Percentiles rank a stretch among this genome's conserved stretches.
Conservation (phyloP, 2,329 filamentous ascomycete species). For the Ophiostoma ulmi region DNA sequence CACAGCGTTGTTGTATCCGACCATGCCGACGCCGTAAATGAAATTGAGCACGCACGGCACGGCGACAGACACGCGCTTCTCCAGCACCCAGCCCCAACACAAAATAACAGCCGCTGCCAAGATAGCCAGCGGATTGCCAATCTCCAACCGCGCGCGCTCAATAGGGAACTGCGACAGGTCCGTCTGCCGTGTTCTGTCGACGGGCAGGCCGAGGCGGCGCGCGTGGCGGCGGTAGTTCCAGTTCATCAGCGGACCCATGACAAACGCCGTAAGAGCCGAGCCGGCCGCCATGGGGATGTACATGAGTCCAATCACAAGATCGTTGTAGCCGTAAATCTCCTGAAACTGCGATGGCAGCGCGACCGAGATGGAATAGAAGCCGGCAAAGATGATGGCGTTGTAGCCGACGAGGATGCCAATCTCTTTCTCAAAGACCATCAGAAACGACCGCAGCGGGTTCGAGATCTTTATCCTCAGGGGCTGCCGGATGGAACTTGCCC, state of each 20-base stretch:
- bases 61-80: conserved; percentile 41
- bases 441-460: conserved; percentile 80
- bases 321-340: conserved; percentile 51
- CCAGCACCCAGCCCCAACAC: conserved; percentile 49
- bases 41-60: conserved; percentile 45
- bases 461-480: conserved; percentile 26
- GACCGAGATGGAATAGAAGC: conserved; percentile 46
- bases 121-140: conserved; percentile 48
- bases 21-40: conserved; percentile 45
- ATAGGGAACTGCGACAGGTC: conserved; percentile 47
- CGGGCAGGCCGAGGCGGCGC: conserved; percentile 44
- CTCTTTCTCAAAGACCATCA: conserved; percentile 77
- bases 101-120: conserved; percentile 45
- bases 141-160: conserved; percentile 46
- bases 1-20: conserved; percentile 50
- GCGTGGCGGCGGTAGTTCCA: conserved; percentile 63
- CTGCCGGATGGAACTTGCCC: conserved; percentile 15
- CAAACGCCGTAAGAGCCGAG: conserved; percentile 43
- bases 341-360: conserved; percentile 42
- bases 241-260: conserved; percentile 55
- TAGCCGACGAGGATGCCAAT: conserved; percentile 50
- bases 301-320: conserved; percentile 50
- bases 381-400: conserved; percentile 44
- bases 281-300: conserved; percentile 49
- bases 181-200: conserved; percentile 49